phyloP scores from a whole-genome alignment of 441 rosid species.

The Croton laevigatus region DNA sequence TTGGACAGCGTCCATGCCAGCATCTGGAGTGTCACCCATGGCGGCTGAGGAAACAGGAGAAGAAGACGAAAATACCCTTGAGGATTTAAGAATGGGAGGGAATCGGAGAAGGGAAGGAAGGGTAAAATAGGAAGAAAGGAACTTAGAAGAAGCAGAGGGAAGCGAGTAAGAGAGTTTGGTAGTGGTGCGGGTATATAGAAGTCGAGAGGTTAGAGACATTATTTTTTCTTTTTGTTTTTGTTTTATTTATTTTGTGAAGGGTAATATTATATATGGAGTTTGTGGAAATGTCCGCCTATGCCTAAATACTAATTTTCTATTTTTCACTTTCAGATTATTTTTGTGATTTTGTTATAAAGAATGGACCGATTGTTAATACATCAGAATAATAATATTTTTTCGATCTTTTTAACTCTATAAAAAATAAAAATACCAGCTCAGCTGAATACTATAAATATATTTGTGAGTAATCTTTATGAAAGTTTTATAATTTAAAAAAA shows the following conservation, averaged over 20 bases:
- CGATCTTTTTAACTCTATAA: too few species aligned
- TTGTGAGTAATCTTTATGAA: too few species aligned
- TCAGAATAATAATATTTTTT: too few species aligned
- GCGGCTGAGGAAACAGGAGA: slow-evolving; percentile 20
- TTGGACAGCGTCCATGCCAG: slow-evolving; percentile 98
- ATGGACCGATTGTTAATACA: too few species aligned
- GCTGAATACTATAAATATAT: too few species aligned
- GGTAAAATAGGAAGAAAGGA: slow-evolving; percentile 16
- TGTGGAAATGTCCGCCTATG: not conserved
- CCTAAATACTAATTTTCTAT: too few species aligned
- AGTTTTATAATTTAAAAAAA: too few species aligned
- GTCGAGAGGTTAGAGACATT: slow-evolving; percentile 21
- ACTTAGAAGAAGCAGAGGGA: slow-evolving; percentile 20
- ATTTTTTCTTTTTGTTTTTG: not conserved
- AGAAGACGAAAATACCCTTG: slow-evolving; percentile 29
- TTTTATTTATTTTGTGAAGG: too few species aligned
- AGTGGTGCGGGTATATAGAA: slow-evolving; percentile 14
- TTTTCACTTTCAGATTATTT: too few species aligned
- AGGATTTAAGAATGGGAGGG: not conserved
- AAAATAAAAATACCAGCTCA: too few species aligned
- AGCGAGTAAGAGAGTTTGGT: slow-evolving; percentile 9
- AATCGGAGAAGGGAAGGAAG: slow-evolving; percentile 12
- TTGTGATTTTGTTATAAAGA: too few species aligned
- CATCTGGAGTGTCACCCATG: slow-evolving; percentile 56
- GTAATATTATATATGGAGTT: not conserved